Percentiles rank a stretch among this genome's conserved stretches.
These are phyloP conservation scores for Rutstroemia sp. DNA, from an alignment of 2,329 filamentous ascomycete species.

Conservation along the genomic window DNA sequence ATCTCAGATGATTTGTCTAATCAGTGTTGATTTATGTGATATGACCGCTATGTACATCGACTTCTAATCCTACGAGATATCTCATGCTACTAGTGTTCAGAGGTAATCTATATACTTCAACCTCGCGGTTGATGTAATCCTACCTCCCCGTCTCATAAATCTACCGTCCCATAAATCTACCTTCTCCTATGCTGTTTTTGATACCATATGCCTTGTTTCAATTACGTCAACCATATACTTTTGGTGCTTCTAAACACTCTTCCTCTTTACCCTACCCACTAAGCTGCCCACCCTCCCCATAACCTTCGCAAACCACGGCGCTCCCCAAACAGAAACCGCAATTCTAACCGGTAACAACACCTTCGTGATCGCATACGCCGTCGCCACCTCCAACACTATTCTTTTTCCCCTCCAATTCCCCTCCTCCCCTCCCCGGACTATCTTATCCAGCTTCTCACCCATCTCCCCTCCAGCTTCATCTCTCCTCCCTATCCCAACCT, in stretches of 20 bases:
- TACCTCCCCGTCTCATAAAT: no score
- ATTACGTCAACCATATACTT: neutral
- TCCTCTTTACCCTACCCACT: conserved; percentile 8
- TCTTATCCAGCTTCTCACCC: conserved; percentile 15
- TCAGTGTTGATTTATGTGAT: neutral
- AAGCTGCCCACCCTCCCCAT: conserved; percentile 42
- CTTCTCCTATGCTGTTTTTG: neutral
- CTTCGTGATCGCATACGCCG: conserved; percentile 89
- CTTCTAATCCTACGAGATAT: no score
- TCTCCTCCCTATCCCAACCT: neutral
- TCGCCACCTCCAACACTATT: conserved; percentile 59
- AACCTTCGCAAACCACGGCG: conserved; percentile 80
- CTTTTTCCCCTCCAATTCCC: conserved; percentile 28
- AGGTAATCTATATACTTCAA: no score
- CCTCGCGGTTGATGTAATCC: no score
- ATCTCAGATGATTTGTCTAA: neutral
- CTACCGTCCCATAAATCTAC: no score
- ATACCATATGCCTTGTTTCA: neutral
- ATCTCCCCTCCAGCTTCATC: neutral
- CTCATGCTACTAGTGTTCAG: no score
- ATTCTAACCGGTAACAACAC: conserved; percentile 72
- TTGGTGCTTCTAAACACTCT: neutral
- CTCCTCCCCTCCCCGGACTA: conserved; percentile 19
- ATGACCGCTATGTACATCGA: no score
- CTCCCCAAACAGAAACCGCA: conserved; percentile 73